Base-by-base conservation (phyloP, 345 rosid genomes). In the Carallia pectinifolia region DNA sequence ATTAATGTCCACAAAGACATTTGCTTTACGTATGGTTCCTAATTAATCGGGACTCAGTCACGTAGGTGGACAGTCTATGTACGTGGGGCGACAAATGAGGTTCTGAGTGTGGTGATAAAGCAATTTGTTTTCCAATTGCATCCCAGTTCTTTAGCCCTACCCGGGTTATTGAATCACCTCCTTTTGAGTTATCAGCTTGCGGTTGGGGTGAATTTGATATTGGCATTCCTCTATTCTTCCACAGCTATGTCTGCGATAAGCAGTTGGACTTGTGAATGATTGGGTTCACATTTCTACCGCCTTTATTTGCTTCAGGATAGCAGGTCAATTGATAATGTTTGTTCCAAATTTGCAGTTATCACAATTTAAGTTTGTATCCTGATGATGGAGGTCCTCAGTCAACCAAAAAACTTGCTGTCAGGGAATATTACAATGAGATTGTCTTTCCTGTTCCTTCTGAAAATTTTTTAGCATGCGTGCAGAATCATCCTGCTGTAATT, bases 161-260 rank as follows among this genome's bases (percentile, higher is more conserved):
- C 4, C 84, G 96, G 75, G 90, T 87, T 6, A 71, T 90, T 27
- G 89, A 87, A 50, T 80, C 91, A 0, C 90, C 96, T 29, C 96
- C 96, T 9, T 91, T 91, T 58, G 88, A 83, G 84, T 55, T 94
- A 73, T 81, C 92, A 4, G 97, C 91, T 74, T 85, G 83, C 52
- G 98, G 97, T 2, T 94, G 95, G 97, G 97, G 98, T 62, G 98
- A 94, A 84, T 90, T 88, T 68, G 88, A 85, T 68, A 85, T 91
- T 38, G 87, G 76, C 31, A 87, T 91, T 71, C 76, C 93, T 53
- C 62, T 91, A 17, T 78, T 85, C 79, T 79, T 94, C 74, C 97
- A 86, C n/a, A 71, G 65, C 38, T 86, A 91, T 68, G 89, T 77
- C 63, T 87, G 90, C 55, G 89, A 86, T 47, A 86, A 86, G 81